Percentiles rank a stretch among this genome's conserved stretches.
Conservation (phyloP, 208 protist genomes). For the Wallacemonas rigidus region DNA sequence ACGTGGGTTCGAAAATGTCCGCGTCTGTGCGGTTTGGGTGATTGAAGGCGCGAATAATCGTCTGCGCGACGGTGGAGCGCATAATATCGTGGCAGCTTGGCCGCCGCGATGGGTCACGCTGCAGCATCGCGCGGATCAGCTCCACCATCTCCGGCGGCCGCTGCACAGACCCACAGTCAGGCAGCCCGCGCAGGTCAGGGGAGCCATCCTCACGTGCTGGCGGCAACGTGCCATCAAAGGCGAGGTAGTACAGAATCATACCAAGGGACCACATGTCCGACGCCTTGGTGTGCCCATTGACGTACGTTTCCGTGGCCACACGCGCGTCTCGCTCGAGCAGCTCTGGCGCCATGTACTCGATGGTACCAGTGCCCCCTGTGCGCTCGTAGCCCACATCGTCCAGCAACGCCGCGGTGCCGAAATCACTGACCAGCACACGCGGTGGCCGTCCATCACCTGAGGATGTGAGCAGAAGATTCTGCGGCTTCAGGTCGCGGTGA, state of each 20-base stretch:
- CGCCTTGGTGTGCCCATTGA: slow-evolving; percentile 67
- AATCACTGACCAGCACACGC: slow-evolving; percentile 87
- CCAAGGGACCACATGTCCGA: slow-evolving; percentile 89
- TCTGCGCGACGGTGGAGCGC: slow-evolving; percentile 69
- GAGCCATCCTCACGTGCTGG: slow-evolving; percentile 37
- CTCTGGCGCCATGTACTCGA: slow-evolving; percentile 92
- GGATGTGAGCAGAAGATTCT: slow-evolving; percentile 83
- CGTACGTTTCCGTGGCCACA: slow-evolving; percentile 37
- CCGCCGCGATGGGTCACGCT: slow-evolving; percentile 59
- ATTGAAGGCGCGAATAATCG: slow-evolving; percentile 74
- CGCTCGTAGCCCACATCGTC: slow-evolving; percentile 63
- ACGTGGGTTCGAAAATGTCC: slow-evolving; percentile 23
- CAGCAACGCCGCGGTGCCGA: slow-evolving; percentile 80
- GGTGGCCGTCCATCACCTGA: slow-evolving; percentile 42
- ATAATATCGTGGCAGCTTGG: slow-evolving; percentile 81
- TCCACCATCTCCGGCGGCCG: slow-evolving; percentile 86
- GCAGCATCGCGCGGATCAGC: slow-evolving; percentile 79
- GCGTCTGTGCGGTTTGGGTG: slow-evolving; percentile 37
- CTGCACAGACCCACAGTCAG: slow-evolving; percentile 27
- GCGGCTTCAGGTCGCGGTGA: slow-evolving; percentile 89
- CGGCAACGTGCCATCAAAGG: slow-evolving; percentile 51
- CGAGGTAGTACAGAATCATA: slow-evolving; percentile 88
- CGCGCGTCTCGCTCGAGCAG: slow-evolving; percentile 60
- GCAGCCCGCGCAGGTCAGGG: slow-evolving; percentile 40
- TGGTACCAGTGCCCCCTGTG: slow-evolving; percentile 82